These are phyloP conservation scores for Stellera chamaejasme DNA, from an alignment of 345 rosid species.

Conservation along the genomic window DNA sequence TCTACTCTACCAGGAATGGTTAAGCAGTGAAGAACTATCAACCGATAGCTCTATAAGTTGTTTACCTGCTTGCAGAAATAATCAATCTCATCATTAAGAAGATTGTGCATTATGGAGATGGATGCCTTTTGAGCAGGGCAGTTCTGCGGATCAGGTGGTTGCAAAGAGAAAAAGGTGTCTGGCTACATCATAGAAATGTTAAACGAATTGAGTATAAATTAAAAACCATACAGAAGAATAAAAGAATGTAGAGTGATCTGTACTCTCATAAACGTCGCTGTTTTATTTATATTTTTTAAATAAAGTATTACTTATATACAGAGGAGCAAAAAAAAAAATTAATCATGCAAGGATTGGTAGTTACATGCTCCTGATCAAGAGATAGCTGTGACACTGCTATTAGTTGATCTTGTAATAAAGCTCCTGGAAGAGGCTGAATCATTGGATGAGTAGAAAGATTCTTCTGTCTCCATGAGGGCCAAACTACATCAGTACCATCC, in stretches of 20 bases:
- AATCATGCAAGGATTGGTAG: constrained; percentile 17
- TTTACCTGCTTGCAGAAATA: constrained; percentile 81
- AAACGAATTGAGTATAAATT: constrained; percentile 18
- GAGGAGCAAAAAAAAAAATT: too few relatives aligned
- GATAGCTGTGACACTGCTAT: constrained; percentile 87
- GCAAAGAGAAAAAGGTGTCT: constrained; percentile 79
- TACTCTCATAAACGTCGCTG: too few relatives aligned
- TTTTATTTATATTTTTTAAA: too few relatives aligned
- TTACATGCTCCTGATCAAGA: constrained; percentile 93
- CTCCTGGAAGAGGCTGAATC: constrained; percentile 84
- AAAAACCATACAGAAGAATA: constrained; percentile 9
- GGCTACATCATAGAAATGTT: constrained; percentile 53
- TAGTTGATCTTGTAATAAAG: constrained; percentile 73
- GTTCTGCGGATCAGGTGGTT: constrained; percentile 58
- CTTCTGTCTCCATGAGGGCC: constrained; percentile 92
- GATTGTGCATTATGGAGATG: constrained; percentile 56
- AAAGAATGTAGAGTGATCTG: background rate
- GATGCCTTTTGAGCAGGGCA: constrained; percentile 48
- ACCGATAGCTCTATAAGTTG: constrained; percentile 9
- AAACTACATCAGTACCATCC: constrained; percentile 89
- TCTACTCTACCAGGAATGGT: constrained; percentile 8
- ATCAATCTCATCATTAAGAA: constrained; percentile 80
- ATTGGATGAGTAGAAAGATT: constrained; percentile 63
- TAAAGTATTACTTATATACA: too few relatives aligned
- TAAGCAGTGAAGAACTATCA: constrained; percentile 9